Evolutionary conservation across 2,329 filamentous ascomycete genomes (phyloP), one percentile per base, ranked within the genome.

Genomic region (Cladosporium velox): DNA sequence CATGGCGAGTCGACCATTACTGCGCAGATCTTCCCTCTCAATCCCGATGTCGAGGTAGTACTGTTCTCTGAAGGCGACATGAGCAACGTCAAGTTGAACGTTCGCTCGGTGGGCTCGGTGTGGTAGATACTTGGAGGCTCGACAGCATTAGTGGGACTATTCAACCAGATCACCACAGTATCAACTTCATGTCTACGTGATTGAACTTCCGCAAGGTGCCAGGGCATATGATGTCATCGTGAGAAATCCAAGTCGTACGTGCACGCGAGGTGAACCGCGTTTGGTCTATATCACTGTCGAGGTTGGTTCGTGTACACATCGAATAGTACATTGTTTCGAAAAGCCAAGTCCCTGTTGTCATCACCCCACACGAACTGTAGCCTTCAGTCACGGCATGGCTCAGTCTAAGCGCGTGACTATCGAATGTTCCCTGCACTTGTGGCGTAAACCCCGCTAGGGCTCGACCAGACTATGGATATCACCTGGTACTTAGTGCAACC

Each of bases 1-100:
- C 54, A 57, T 10, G 54, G 54, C 32, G 54, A 57, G 54, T 57
- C 54, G 15, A 57, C 54, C 3, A 57, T 57, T 11, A 34, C 54
- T 18, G 54, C 54, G 18, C 54, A 57, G 54, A 57, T 57, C 7
- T 57, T 57, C n/a, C 30, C 54, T 57, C 26, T 21, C 18, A 30
- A 57, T n/a, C 14, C 26, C 6, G 54, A 57, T 24, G 30, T 57
- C 18, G 30, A 57, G 18, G 30, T 32, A 11, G 32, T 12, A 3
- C 30, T 57, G 54, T 57, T 57, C 30, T 30, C 30, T 14, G 54
- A 57, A 24, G 54, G 54, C 4, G 54, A 35, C 8, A 30, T 35
- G 32, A 32, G 34, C 6, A 35, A 57, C 15, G 54, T 57, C 15
- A 21, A 21, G 54, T 8, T 57, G 54, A 34, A 57, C 5, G 54